phyloP scores from a whole-genome alignment of 2,329 filamentous ascomycete genomes.

The Phoma sp. region DNA sequence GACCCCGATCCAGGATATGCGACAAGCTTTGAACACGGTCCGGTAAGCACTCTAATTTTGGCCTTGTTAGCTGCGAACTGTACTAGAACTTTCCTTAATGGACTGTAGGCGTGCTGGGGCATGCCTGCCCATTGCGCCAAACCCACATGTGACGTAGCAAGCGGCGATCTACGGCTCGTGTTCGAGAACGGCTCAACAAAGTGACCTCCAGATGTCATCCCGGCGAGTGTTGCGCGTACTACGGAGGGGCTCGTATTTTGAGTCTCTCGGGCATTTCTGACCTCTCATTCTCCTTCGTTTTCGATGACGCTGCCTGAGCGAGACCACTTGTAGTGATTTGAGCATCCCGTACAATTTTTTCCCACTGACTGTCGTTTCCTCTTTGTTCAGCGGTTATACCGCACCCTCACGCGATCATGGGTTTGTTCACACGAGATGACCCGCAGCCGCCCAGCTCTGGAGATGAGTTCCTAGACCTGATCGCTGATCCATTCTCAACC shows the following conservation, averaged over 20 bases:
- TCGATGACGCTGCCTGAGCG: not conserved
- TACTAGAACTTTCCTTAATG: slow-evolving; percentile 1
- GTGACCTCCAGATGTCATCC: slow-evolving; percentile 15
- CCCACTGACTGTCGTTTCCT: slow-evolving; percentile 9
- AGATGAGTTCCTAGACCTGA: slow-evolving; percentile 49
- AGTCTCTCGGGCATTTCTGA: not conserved
- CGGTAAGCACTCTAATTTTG: slow-evolving; percentile 18
- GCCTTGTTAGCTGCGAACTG: slow-evolving; percentile 11
- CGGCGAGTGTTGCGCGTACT: slow-evolving; percentile 15
- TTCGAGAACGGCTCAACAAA: slow-evolving; percentile 21
- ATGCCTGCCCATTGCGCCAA: not conserved
- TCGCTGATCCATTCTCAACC: slow-evolving; percentile 49
- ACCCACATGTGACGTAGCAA: slow-evolving; percentile 20
- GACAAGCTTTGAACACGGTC: slow-evolving; percentile 12
- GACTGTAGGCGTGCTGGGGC: not conserved
- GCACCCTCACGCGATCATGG: slow-evolving; percentile 21
- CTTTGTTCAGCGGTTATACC: slow-evolving; percentile 7
- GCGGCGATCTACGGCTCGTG: slow-evolving; percentile 17
- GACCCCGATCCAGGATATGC: slow-evolving; percentile 12
- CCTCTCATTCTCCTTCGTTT: slow-evolving; percentile 2
- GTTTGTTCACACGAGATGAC: slow-evolving; percentile 17
- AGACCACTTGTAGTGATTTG: not conserved
- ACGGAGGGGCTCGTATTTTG: slow-evolving; percentile 9
- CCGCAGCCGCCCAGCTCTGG: slow-evolving; percentile 23
- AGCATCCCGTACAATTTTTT: not conserved